phyloP scores from a whole-genome alignment of 1,284 basidiomycete species.

The Pascua guehoae region DNA sequence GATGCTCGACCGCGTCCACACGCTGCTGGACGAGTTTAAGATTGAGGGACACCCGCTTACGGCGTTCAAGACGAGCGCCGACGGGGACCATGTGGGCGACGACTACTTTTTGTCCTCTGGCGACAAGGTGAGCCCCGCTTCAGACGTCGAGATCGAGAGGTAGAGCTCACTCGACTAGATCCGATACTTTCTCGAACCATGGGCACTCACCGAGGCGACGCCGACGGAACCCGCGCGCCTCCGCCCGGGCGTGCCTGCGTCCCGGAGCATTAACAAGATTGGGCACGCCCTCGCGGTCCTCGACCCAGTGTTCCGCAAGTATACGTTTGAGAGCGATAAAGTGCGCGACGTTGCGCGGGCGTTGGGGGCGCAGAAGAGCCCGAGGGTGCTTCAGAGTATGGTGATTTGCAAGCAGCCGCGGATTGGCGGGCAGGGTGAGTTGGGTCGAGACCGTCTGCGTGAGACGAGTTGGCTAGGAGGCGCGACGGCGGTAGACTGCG shows the following conservation, averaged over 20 bases:
- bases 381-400: constrained; percentile 90
- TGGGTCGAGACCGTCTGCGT: not conserved
- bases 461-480: no score
- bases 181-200: constrained; percentile 47
- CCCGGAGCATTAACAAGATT: constrained; percentile 56
- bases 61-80: constrained; percentile 75
- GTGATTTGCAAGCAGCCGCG: constrained; percentile 84
- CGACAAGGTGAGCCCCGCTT: constrained; percentile 77
- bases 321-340: constrained; percentile 65
- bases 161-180: constrained; percentile 25
- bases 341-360: constrained; percentile 67
- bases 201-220: constrained; percentile 28
- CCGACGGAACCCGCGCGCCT: constrained; percentile 53
- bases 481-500: no score
- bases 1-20: constrained; percentile 66
- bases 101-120: constrained; percentile 87
- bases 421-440: constrained; percentile 79
- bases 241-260: constrained; percentile 61
- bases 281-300: constrained; percentile 62
- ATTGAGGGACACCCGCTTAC: constrained; percentile 81
- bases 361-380: constrained; percentile 74
- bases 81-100: constrained; percentile 63
- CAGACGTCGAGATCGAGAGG: no score
- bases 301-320: constrained; percentile 72
- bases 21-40: constrained; percentile 71